Evolutionary conservation across 768 basidiomycete genomes (phyloP).

Genomic region (Boletus edulis): DNA sequence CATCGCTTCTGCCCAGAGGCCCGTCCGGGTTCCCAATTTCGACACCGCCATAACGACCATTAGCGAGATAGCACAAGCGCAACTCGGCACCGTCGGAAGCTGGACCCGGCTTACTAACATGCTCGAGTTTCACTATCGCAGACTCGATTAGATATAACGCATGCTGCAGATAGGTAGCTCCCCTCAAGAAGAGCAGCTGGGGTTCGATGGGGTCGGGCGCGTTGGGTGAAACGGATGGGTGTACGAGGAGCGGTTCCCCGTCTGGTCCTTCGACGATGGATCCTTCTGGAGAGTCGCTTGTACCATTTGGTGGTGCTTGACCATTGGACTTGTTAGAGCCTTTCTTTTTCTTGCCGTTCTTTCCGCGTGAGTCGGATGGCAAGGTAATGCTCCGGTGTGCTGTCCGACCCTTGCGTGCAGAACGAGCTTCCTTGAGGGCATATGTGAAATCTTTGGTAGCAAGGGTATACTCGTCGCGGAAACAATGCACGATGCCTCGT

Average conservation of each 20-base stretch:
- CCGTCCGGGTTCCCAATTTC: slow-evolving; percentile 83
- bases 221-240: slow-evolving; percentile 71
- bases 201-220: slow-evolving; percentile 87
- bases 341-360: slow-evolving; percentile 55
- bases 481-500: slow-evolving; percentile 87
- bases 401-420: slow-evolving; percentile 61
- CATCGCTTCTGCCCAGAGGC: slow-evolving; percentile 58
- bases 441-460: slow-evolving; percentile 81
- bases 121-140: slow-evolving; percentile 69
- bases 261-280: slow-evolving; percentile 45
- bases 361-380: slow-evolving; percentile 37
- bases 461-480: slow-evolving; percentile 75
- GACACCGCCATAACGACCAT: slow-evolving; percentile 79
- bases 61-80: slow-evolving; percentile 71
- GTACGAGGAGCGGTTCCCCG: slow-evolving; percentile 52
- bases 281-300: slow-evolving; percentile 44
- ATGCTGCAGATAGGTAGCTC: slow-evolving; percentile 79
- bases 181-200: slow-evolving; percentile 80
- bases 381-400: slow-evolving; percentile 48
- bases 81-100: slow-evolving; percentile 68
- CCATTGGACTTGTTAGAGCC: slow-evolving; percentile 49
- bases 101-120: slow-evolving; percentile 53
- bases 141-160: slow-evolving; percentile 73
- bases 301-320: slow-evolving; percentile 68
- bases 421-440: slow-evolving; percentile 75